phyloP scores from a whole-genome alignment of 2,329 filamentous ascomycete genomes.

The Arthroderma uncinatum region DNA sequence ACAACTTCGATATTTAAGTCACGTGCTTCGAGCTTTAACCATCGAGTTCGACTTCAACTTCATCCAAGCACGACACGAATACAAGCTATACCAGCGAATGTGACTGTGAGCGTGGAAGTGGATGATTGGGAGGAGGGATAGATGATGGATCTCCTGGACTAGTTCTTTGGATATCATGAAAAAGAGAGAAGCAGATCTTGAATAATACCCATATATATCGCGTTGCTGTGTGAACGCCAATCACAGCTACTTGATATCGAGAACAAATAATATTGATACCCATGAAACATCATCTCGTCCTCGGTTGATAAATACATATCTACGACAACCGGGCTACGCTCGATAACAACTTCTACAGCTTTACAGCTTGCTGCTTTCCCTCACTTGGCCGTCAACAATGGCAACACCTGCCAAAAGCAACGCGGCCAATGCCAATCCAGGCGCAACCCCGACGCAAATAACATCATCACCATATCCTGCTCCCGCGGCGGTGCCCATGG shows the following conservation, averaged over 20 bases:
- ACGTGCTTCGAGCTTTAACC: not conserved
- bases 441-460: slow-evolving; percentile 34
- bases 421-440: slow-evolving; percentile 33
- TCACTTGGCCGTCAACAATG: slow-evolving; percentile 22
- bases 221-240: too few relatives aligned
- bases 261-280: not conserved
- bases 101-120: not conserved
- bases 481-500: slow-evolving; percentile 31
- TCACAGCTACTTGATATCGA: too few relatives aligned
- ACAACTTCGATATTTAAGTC: not conserved
- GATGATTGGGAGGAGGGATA: not conserved
- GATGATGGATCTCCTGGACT: not conserved
- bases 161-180: not conserved
- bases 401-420: slow-evolving; percentile 26
- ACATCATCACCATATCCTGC: slow-evolving; percentile 32
- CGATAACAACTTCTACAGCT: not conserved
- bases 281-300: not conserved
- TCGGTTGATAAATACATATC: too few relatives aligned
- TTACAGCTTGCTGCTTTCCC: too few relatives aligned
- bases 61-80: not conserved
- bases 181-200: not conserved
- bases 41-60: not conserved
- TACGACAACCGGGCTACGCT: not conserved
- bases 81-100: not conserved
- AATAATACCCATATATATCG: not conserved